Evolutionary conservation across 1,284 basidiomycete genomes (phyloP).

Genomic region (Wallemia ichthyophaga): DNA sequence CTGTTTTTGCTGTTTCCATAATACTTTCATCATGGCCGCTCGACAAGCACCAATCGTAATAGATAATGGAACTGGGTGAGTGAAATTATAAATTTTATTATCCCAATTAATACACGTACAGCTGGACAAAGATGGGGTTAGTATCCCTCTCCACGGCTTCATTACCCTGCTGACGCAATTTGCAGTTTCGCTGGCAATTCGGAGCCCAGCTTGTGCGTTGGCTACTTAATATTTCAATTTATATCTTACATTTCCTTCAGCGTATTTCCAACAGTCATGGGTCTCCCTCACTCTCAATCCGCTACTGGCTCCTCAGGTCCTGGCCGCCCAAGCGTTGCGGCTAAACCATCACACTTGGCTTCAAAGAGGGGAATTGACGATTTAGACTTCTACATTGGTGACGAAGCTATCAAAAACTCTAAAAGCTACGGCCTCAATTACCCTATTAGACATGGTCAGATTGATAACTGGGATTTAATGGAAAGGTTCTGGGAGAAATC

Average conservation of each 20-base stretch:
- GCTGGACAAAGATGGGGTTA: slow-evolving; percentile 65
- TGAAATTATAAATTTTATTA: neutral
- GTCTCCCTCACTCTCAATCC: slow-evolving; percentile 15
- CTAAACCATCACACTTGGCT: slow-evolving; percentile 72
- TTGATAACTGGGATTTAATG: slow-evolving; percentile 99
- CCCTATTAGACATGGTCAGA: slow-evolving; percentile 90
- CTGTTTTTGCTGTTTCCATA: neutral
- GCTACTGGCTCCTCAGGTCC: slow-evolving; percentile 24
- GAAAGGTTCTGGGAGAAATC: slow-evolving; percentile 98
- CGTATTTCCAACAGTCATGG: slow-evolving; percentile 87
- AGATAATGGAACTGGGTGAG: slow-evolving; percentile 85
- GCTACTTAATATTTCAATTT: slow-evolving; percentile 8
- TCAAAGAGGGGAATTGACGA: slow-evolving; percentile 95
- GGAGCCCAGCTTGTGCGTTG: slow-evolving; percentile 70
- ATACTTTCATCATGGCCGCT: slow-evolving; percentile 24
- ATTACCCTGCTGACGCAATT: slow-evolving; percentile 2
- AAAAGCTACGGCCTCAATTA: slow-evolving; percentile 82
- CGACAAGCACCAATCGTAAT: slow-evolving; percentile 66
- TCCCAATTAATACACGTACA: neutral
- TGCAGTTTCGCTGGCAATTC: slow-evolving; percentile 87
- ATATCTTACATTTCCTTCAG: slow-evolving; percentile 9
- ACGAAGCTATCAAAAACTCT: slow-evolving; percentile 80
- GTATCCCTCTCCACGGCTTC: slow-evolving; percentile 10
- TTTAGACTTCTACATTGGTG: slow-evolving; percentile 97
- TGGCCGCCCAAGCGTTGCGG: slow-evolving; percentile 32